Evolutionary conservation across 306 rosid genomes (phyloP), one percentile per base, ranked within the genome.

Genomic region (Parietaria judaica): DNA sequence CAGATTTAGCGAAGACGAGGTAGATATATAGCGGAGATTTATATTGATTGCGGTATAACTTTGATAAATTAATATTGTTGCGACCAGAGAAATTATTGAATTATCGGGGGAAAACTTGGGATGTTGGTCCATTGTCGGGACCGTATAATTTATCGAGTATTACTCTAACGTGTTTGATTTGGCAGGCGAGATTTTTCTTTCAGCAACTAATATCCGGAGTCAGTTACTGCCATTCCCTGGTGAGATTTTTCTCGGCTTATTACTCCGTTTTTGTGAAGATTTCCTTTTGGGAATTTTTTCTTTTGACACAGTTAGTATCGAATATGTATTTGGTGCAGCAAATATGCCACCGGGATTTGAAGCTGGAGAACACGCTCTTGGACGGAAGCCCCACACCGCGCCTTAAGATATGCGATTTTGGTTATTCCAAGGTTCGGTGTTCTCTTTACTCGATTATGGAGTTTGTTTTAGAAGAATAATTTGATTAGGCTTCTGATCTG

Each of bases 141-240:
- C 31, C 31, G 31, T 23, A 23, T 23, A 23, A 1, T 23, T 23
- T 23, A 23, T 23, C 31, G 31, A 23, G 31, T 23, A 23, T 23
- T 23, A 23, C 31, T 23, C 31, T 23, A 63, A 56, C 62, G 31
- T n/a, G 23, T 59, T 44, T 54, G 54, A 56, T 39, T 2, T 17
- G 62, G 15, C 90, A 92, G 99, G 99, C 94, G 5, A 92, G 99
- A 66, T 92, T 76, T 81, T 92, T 92, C 89, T 92, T 92, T 85
- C 99, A 84, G 75, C 99, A 92, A 78, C 82, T 92, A 62, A 82
- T 92, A 76, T 92, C 95, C 36, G 99, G 99, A 69, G 99, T 92
- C 67, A 79, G 94, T 75, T 86, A 92, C 66, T 86, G 95, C 68
- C 99, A 92, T 65, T 72, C 85, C 73, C 82, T 86, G 97, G 99